Evolutionary conservation across 73 alveolate species (phyloP).

Genomic region (Blepharisma japonicum): DNA sequence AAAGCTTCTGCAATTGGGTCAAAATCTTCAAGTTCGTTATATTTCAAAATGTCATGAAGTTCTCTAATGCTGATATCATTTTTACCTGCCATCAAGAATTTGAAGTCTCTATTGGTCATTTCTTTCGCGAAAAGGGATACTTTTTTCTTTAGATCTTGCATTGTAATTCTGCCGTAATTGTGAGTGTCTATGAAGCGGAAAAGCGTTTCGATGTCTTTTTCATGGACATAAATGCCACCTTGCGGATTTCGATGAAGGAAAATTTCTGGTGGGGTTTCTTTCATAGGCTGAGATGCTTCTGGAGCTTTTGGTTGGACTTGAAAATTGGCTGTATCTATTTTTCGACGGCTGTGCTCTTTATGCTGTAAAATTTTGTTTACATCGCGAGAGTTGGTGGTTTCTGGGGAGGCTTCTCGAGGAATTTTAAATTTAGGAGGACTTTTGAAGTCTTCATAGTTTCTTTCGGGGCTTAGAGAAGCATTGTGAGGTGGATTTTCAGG

Average conservation of each 20-base stretch:
- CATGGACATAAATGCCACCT: conserved; percentile 34
- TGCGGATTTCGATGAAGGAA: conserved; percentile 29
- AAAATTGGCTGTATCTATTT: neutral
- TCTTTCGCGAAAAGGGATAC: conserved; percentile 29
- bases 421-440: too few relatives aligned
- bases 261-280: conserved; percentile 16
- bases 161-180: conserved; percentile 14
- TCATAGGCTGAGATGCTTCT: neutral
- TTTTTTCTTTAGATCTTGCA: conserved; percentile 27
- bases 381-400: too few relatives aligned
- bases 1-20: conserved; percentile 35
- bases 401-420: too few relatives aligned
- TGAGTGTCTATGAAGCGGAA: conserved; percentile 22
- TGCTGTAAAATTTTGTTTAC: too few relatives aligned
- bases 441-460: too few relatives aligned
- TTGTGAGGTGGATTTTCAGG: too few relatives aligned
- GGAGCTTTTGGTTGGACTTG: neutral
- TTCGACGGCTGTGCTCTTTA: too few relatives aligned
- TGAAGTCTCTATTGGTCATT: conserved; percentile 23
- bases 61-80: conserved; percentile 13
- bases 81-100: conserved; percentile 31
- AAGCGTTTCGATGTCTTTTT: conserved; percentile 25
- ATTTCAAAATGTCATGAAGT: conserved; percentile 32
- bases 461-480: too few relatives aligned
- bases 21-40: conserved; percentile 25